These are phyloP conservation scores for Marasmius tenuissimus DNA, from an alignment of 1,284 basidiomycete genomes.

Conservation along the genomic window DNA sequence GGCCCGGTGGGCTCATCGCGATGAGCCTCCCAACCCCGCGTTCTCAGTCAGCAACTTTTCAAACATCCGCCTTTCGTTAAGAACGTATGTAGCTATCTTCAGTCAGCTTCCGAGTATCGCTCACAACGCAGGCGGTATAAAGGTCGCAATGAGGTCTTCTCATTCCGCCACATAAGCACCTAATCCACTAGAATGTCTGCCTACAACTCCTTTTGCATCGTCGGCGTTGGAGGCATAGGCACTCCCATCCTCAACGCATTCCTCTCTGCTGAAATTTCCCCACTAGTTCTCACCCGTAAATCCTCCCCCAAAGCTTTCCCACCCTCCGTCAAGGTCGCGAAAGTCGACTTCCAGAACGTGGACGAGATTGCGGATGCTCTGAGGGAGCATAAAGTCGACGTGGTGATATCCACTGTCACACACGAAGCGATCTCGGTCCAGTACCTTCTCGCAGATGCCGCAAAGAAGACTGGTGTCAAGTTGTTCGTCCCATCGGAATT, in stretches of 20 bases:
- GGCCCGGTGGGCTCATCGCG: too few relatives aligned
- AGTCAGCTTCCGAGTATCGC: too few relatives aligned
- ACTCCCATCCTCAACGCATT: slow-evolving; percentile 8
- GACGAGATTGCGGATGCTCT: slow-evolving; percentile 14
- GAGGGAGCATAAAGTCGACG: slow-evolving; percentile 13
- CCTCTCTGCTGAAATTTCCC: background rate
- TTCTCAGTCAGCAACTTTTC: too few relatives aligned
- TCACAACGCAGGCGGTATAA: too few relatives aligned
- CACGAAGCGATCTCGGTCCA: background rate
- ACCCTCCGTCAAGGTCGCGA: slow-evolving; percentile 5
- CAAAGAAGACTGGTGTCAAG: slow-evolving; percentile 11
- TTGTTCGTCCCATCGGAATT: slow-evolving; percentile 14
- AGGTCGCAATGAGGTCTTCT: too few relatives aligned
- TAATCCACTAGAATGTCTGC: background rate
- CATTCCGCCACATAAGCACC: too few relatives aligned
- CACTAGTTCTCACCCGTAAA: background rate
- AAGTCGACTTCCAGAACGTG: slow-evolving; percentile 18
- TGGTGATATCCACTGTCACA: slow-evolving; percentile 12
- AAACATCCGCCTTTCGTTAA: too few relatives aligned
- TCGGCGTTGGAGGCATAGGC: slow-evolving; percentile 10
- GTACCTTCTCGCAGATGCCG: background rate
- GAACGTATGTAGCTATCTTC: too few relatives aligned
- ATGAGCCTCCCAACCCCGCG: too few relatives aligned
- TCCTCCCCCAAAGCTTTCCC: slow-evolving; percentile 5
- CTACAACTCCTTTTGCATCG: slow-evolving; percentile 6